Base-by-base conservation (phyloP, 768 basidiomycete genomes). In the Podaxis sp. region DNA sequence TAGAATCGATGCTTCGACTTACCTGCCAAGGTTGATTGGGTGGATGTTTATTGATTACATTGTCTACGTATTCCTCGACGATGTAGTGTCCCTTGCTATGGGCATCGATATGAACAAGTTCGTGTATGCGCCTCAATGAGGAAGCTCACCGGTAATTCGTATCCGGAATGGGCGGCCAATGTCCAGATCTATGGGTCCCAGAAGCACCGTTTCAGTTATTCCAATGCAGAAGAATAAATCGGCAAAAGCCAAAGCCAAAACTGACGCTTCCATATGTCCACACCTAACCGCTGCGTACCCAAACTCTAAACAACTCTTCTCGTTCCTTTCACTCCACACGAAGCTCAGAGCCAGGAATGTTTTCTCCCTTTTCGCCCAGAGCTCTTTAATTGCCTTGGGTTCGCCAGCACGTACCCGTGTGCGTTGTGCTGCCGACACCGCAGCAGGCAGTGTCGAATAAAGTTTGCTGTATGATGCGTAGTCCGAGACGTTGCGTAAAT, bases 241-340 rank as follows among this genome's bases (percentile, higher is more conserved):
- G 35, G 18, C 50, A 25, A 25, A 32, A 62, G 21, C 37, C 48
- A 35, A 48, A 11, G 79, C 18, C 42, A 9, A 18, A 21, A 79
- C 88, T 70, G 68, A 91, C 88, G 81, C 78, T 60, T 87, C 82
- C 40, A 93, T 73, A 74, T 88, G 85, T 0, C 82, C 84, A 66
- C 89, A 91, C 27, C 90, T 77, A 48, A 91, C 81, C 10, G 88
- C 88, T 28, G 91, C 88, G 73, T 93, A 93, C 1, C 91, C 91
- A 85, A 87, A 93, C 71, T 92, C 91, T 50, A 91, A 69, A 63
- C 84, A 83, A 50, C 82, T 81, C 56, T 83, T 82, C 56, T 83
- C 77, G 65, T 89, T 90, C 57, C 86, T 80, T 67, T 93, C 91
- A 37, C 81, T 86, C 78, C 83, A 86, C 68, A 90, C 87, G 65